Percentiles rank a stretch among this genome's conserved stretches.
Evolutionary conservation across 2,329 filamentous ascomycete species (phyloP).

Genomic region (Colletotrichum melonis): DNA sequence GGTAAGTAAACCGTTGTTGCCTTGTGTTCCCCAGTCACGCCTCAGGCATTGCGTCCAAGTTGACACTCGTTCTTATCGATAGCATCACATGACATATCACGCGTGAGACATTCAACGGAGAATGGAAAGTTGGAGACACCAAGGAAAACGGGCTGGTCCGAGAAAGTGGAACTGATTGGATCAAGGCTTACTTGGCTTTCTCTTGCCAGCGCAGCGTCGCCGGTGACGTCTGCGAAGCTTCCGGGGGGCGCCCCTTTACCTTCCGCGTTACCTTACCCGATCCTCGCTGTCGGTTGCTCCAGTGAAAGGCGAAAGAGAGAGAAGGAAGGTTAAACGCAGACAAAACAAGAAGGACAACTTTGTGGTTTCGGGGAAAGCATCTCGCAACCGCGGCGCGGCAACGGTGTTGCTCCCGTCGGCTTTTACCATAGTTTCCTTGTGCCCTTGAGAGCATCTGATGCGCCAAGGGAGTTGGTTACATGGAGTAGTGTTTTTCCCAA

Average conservation of each 20-base stretch:
- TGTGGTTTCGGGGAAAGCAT: not conserved
- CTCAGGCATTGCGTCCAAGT: not conserved
- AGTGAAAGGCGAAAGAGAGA: not conserved
- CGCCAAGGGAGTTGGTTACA: not conserved
- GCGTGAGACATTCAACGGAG: not conserved
- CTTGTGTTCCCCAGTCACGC: not conserved
- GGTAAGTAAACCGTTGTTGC: not conserved
- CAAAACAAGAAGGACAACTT: not conserved
- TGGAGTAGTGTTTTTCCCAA: not conserved
- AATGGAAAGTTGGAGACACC: not conserved
- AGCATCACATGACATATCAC: not conserved
- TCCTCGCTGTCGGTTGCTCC: not conserved
- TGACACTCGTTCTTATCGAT: not conserved
- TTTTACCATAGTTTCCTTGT: not conserved
- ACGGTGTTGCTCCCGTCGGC: not conserved
- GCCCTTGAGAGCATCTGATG: not conserved
- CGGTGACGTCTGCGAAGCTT: conserved; percentile 25
- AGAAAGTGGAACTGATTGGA: not conserved
- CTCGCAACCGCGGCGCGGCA: not conserved
- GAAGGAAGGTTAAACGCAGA: not conserved
- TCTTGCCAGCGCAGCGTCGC: not conserved
- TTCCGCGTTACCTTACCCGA: not conserved
- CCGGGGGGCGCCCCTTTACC: not conserved
- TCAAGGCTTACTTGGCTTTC: conserved; percentile 16
- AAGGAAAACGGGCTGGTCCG: conserved; percentile 18